Percentiles rank a stretch among this genome's conserved stretches.
phyloP scores from a whole-genome alignment of 495 filamentous ascomycete genomes.

The Pyronema omphalodes region DNA sequence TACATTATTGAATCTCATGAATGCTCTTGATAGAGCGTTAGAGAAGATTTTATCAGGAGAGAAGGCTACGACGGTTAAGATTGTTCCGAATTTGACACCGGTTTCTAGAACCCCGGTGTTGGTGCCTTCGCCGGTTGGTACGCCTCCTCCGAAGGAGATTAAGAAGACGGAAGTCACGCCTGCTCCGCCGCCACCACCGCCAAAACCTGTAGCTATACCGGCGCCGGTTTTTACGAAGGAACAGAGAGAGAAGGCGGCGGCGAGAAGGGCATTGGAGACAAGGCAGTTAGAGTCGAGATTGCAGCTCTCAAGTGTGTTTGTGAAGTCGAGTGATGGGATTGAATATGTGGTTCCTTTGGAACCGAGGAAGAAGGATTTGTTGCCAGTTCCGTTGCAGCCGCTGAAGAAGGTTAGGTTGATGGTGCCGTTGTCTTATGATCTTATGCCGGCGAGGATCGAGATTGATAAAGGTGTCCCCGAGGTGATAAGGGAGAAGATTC shows the following conservation, averaged over 20 bases:
- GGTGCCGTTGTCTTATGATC: conserved; percentile 54
- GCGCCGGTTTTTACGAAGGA: conserved; percentile 30
- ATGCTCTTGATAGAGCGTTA: conserved; percentile 54
- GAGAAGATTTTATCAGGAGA: conserved; percentile 52
- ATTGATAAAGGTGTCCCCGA: conserved; percentile 40
- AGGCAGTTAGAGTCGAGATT: conserved; percentile 67
- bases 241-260: conserved; percentile 43
- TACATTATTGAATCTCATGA: conserved; percentile 50
- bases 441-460: conserved; percentile 48
- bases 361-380: conserved; percentile 39
- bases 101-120: neutral
- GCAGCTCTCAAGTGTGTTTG: conserved; percentile 45
- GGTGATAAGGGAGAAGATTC: conserved; percentile 41
- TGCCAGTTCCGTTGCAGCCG: conserved; percentile 43
- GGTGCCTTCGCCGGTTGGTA: neutral
- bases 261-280: conserved; percentile 43
- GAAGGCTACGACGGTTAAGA: conserved; percentile 60
- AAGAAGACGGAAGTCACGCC: neutral
- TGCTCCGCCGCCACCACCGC: neutral
- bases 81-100: conserved; percentile 40
- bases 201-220: neutral
- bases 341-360: conserved; percentile 57
- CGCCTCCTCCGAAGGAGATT: conserved; percentile 5
- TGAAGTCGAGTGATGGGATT: conserved; percentile 50
- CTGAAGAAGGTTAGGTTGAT: conserved; percentile 48